Evolutionary conservation across 164 flowering plant species (phyloP).

Genomic region (Buxus sempervirens): DNA sequence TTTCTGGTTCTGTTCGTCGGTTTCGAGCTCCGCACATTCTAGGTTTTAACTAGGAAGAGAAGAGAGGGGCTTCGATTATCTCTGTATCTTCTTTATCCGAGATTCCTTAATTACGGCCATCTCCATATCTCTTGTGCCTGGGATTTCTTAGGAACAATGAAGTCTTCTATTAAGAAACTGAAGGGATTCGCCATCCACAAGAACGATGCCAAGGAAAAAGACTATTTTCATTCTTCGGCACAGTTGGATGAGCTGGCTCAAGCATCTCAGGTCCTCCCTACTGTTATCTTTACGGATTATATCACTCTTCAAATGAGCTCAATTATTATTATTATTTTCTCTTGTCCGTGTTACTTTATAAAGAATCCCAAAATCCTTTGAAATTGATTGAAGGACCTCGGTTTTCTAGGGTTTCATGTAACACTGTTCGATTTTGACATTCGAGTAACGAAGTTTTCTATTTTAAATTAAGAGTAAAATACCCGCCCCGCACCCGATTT

Average conservation of each 20-base stretch:
- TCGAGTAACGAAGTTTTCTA: background rate
- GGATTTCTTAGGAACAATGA: conserved; percentile 23
- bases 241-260: conserved; percentile 43
- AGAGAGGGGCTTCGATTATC: background rate
- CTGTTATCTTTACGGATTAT: background rate
- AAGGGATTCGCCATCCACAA: conserved; percentile 30
- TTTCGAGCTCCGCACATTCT: background rate
- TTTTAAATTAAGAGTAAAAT: no score
- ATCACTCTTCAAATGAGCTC: background rate
- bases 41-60: background rate
- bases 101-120: no score
- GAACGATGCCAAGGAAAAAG: conserved; percentile 19
- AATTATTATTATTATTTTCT: background rate
- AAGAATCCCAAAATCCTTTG: background rate
- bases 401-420: conserved; percentile 1
- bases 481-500: no score
- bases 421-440: background rate
- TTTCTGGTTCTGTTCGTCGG: background rate
- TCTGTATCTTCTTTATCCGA: no score
- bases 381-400: background rate
- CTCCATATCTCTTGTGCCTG: background rate
- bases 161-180: conserved; percentile 35
- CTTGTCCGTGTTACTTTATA: background rate
- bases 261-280: conserved; percentile 36
- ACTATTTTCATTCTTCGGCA: conserved; percentile 20